Evolutionary conservation across 129 eudicot genomes (phyloP).

Genomic region (Lactuca sativa): DNA sequence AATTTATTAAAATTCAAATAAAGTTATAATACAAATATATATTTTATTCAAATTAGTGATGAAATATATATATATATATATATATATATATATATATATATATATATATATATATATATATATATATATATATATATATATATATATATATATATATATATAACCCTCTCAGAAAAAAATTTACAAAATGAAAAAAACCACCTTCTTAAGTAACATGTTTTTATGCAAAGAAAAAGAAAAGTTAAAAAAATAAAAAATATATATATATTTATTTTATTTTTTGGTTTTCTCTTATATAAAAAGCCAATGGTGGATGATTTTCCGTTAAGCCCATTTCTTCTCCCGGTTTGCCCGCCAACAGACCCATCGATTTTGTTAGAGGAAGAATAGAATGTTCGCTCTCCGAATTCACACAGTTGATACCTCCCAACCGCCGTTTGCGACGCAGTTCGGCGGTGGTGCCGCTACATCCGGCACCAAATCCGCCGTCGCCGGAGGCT

Average conservation of each 20-base stretch:
- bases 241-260: no score
- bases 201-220: neutral
- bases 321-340: neutral
- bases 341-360: neutral
- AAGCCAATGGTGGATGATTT: neutral
- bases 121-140: no score
- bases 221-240: neutral
- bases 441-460: slow-evolving; percentile 21
- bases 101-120: no score
- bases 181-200: neutral
- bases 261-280: no score
- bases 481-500: slow-evolving; percentile 29
- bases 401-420: slow-evolving; percentile 68
- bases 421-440: slow-evolving; percentile 51
- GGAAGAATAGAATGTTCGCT: slow-evolving; percentile 1
- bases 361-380: neutral
- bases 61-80: no score
- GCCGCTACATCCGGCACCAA: slow-evolving; percentile 34
- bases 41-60: no score
- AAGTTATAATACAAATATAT: no score
- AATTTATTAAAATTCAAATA: no score
- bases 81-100: no score
- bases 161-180: no score
- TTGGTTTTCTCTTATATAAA: neutral
- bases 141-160: no score